Evolutionary conservation across 1,139 yeast species (phyloP).

Genomic region (Suhomyces guaymorum): DNA sequence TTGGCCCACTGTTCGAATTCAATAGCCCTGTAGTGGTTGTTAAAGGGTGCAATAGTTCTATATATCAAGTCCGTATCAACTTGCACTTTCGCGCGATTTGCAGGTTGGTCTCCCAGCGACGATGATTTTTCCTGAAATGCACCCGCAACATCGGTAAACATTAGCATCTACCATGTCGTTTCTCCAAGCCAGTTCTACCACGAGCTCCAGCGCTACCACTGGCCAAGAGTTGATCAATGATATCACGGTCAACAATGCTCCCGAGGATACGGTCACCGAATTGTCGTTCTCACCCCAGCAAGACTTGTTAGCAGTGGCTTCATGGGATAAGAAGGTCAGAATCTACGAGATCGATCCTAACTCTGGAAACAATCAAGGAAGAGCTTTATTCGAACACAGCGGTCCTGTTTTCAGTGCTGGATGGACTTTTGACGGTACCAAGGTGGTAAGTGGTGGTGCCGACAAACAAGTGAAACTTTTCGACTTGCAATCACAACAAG

Average conservation of each 20-base stretch:
- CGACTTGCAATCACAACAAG: slow-evolving; percentile 80
- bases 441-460: slow-evolving; percentile 88
- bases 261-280: slow-evolving; percentile 90
- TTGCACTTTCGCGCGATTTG: neutral
- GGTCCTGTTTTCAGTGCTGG: slow-evolving; percentile 83
- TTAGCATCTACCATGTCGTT: slow-evolving; percentile 32
- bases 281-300: slow-evolving; percentile 90
- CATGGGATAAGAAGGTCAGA: slow-evolving; percentile 96
- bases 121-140: slow-evolving; percentile 2
- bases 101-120: neutral
- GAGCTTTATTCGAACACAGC: slow-evolving; percentile 87
- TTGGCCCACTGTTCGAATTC: too few species aligned
- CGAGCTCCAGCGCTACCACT: slow-evolving; percentile 42
- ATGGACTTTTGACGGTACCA: slow-evolving; percentile 86
- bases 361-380: slow-evolving; percentile 73
- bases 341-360: slow-evolving; percentile 80
- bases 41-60: too few species aligned
- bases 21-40: too few species aligned
- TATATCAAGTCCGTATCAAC: too few species aligned
- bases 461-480: slow-evolving; percentile 86
- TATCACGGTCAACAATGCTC: slow-evolving; percentile 76
- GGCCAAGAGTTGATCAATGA: slow-evolving; percentile 76
- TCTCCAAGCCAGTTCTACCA: slow-evolving; percentile 20
- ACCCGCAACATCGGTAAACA: neutral
- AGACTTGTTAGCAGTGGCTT: slow-evolving; percentile 75